Conservation (phyloP, 140 eudicot species). For the Anethum foeniculum region DNA sequence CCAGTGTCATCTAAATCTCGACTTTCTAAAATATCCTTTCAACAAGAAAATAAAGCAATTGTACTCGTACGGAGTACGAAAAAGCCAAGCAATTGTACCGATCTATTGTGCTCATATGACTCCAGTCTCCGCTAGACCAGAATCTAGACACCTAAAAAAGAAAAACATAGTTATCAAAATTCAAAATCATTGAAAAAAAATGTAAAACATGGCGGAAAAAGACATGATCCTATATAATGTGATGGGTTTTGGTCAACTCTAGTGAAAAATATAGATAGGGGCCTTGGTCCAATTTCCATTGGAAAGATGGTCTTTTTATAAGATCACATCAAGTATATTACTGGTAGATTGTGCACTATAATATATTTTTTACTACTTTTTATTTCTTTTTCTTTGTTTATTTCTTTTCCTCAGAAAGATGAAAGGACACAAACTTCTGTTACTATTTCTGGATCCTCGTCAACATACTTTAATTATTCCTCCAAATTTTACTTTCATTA, state of each 20-base stretch:
- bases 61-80: too few relatives aligned
- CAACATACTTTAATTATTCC: not conserved
- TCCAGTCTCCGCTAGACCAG: too few relatives aligned
- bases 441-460: not conserved
- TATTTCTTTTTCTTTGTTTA: not conserved
- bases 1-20: too few relatives aligned
- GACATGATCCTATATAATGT: not conserved
- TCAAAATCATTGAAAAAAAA: too few relatives aligned
- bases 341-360: not conserved
- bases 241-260: not conserved
- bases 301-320: not conserved
- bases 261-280: not conserved
- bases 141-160: too few relatives aligned
- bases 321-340: not conserved
- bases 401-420: not conserved
- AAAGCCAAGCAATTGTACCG: too few relatives aligned
- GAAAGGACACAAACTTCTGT: not conserved
- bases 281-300: not conserved
- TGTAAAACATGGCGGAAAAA: too few relatives aligned
- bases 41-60: too few relatives aligned
- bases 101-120: too few relatives aligned
- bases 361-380: not conserved
- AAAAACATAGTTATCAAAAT: too few relatives aligned
- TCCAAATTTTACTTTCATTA: too few relatives aligned
- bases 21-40: too few relatives aligned